A percentile compares a stretch with the other conserved stretches of the same genome.
Evolutionary conservation across 805 yeast genomes (phyloP).

Genomic region (Metschnikowia reukaufii): DNA sequence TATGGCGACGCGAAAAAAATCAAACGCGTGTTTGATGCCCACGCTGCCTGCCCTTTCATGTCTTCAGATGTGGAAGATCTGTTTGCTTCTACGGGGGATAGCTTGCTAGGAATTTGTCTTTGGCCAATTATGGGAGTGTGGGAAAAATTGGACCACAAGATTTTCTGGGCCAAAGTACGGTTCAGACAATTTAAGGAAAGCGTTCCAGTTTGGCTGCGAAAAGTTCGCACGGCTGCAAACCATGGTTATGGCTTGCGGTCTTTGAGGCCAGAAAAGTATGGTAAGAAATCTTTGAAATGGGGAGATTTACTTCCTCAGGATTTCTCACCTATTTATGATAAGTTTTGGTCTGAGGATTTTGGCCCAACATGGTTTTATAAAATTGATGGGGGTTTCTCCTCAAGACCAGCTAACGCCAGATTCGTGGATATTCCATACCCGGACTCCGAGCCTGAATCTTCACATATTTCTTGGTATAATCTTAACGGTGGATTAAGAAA

Average conservation of each 20-base stretch:
- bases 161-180: background rate
- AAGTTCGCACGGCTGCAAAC: background rate
- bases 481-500: background rate
- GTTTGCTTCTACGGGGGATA: background rate
- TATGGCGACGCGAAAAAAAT: background rate
- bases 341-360: background rate
- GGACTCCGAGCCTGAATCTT: background rate
- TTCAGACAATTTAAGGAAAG: background rate
- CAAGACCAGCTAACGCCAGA: background rate
- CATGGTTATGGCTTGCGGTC: background rate
- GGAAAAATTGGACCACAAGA: background rate
- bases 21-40: background rate
- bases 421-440: background rate
- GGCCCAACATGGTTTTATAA: background rate
- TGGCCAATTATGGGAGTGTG: background rate
- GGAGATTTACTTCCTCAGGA: background rate
- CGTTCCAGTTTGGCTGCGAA: background rate
- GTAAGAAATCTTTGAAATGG: background rate
- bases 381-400: background rate
- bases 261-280: background rate
- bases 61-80: background rate
- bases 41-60: background rate
- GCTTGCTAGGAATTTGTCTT: background rate
- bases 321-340: background rate
- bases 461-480: background rate